Percentiles rank a stretch among this genome's conserved stretches.
These are phyloP conservation scores for Salvia miltiorrhiza DNA, from an alignment of 257 asterid genomes.

Conservation along the genomic window DNA sequence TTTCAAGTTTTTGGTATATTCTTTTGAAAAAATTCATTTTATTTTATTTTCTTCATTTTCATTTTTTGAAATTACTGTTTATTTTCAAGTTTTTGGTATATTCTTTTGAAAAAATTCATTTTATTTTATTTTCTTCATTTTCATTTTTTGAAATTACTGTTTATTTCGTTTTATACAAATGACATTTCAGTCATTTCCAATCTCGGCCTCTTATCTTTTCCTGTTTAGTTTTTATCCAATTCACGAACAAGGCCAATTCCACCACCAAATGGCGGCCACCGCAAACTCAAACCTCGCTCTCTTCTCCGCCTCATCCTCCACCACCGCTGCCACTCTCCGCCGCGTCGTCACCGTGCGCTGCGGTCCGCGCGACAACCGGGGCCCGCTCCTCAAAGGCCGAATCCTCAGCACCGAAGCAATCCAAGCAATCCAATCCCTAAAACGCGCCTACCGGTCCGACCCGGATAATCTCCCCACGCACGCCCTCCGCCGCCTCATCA, in stretches of 20 bases:
- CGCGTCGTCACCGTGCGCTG: constrained; percentile 43
- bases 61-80: background rate
- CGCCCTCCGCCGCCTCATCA: constrained; percentile 71
- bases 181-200: constrained; percentile 3
- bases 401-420: constrained; percentile 83
- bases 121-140: too few species aligned
- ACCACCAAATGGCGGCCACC: constrained; percentile 42
- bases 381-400: constrained; percentile 74
- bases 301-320: constrained; percentile 27
- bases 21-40: too few species aligned
- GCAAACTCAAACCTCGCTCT: constrained; percentile 31
- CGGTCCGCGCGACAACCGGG: constrained; percentile 80
- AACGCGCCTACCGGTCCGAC: constrained; percentile 60
- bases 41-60: too few species aligned
- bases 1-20: background rate
- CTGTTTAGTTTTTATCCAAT: background rate
- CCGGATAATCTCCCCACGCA: constrained; percentile 49
- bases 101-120: too few species aligned
- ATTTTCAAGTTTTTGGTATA: background rate
- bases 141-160: background rate
- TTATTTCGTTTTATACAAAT: background rate
- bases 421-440: constrained; percentile 85
- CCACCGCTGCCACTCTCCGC: constrained; percentile 19
- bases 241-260: background rate
- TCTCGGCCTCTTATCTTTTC: constrained; percentile 10